Conservation (phyloP, 1,284 basidiomycete genomes). For the Moesziomyces globuligerus region DNA sequence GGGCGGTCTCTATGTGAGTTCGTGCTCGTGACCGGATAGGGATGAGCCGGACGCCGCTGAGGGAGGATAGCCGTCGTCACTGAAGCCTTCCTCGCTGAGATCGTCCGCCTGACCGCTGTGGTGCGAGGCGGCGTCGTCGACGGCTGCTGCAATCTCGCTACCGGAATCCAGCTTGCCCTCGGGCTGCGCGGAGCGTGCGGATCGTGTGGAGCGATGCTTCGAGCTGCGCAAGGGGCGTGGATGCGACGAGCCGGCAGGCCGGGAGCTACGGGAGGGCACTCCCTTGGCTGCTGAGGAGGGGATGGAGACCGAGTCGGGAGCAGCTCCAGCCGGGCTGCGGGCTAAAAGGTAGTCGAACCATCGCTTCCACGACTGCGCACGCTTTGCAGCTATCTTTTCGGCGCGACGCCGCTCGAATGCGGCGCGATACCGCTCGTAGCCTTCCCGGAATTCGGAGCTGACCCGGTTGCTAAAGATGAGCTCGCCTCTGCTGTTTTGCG, state of each 20-base stretch:
- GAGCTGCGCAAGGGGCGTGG: slow-evolving; percentile 4
- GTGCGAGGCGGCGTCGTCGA: not conserved
- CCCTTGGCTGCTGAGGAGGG: not conserved
- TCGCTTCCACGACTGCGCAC: slow-evolving; percentile 41
- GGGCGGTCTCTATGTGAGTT: slow-evolving; percentile 16
- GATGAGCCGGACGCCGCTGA: slow-evolving; percentile 7
- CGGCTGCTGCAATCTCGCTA: not conserved
- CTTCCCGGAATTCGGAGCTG: slow-evolving; percentile 82
- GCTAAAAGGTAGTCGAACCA: slow-evolving; percentile 35
- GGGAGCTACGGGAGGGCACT: not conserved
- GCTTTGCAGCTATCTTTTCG: slow-evolving; percentile 70
- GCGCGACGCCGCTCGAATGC: slow-evolving; percentile 86
- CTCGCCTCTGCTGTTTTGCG: slow-evolving; percentile 90
- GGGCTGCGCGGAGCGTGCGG: slow-evolving; percentile 1
- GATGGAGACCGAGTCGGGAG: not conserved
- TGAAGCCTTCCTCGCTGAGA: slow-evolving; percentile 21
- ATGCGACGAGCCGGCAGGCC: not conserved
- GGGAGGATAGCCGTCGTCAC: slow-evolving; percentile 24
- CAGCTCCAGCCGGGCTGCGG: slow-evolving; percentile 1
- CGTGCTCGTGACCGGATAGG: slow-evolving; percentile 30
- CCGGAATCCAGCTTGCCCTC: slow-evolving; percentile 2
- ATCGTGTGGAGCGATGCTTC: slow-evolving; percentile 9
- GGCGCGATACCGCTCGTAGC: slow-evolving; percentile 89
- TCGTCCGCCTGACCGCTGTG: slow-evolving; percentile 6
- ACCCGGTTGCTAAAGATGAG: slow-evolving; percentile 93